These are phyloP conservation scores for Phytophthora capsici DNA, from an alignment of 352 stramenopile genomes.

Conservation along the genomic window DNA sequence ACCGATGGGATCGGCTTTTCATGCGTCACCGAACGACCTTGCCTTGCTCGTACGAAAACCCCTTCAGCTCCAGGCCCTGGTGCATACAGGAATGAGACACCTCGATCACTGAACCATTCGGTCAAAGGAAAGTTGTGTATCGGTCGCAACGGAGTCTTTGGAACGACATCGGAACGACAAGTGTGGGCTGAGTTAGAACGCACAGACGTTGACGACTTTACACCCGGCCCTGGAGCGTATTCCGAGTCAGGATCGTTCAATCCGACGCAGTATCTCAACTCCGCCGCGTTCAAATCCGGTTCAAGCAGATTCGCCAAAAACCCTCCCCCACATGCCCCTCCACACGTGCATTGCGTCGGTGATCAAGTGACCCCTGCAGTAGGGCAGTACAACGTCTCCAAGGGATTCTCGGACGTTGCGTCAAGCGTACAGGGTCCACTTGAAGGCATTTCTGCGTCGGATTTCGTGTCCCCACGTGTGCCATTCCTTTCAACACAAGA, in stretches of 20 bases:
- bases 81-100: slow-evolving; percentile 69
- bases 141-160: slow-evolving; percentile 74
- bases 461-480: slow-evolving; percentile 29
- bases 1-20: slow-evolving; percentile 72
- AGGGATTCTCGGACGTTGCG: slow-evolving; percentile 23
- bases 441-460: slow-evolving; percentile 8
- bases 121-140: slow-evolving; percentile 58
- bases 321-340: slow-evolving; percentile 47
- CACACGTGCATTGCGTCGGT: slow-evolving; percentile 61
- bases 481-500: slow-evolving; percentile 57
- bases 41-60: slow-evolving; percentile 51
- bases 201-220: slow-evolving; percentile 52
- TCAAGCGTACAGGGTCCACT: not conserved
- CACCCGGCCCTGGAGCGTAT: slow-evolving; percentile 70
- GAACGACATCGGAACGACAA: slow-evolving; percentile 75
- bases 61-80: slow-evolving; percentile 52
- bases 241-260: slow-evolving; percentile 42
- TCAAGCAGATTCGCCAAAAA: slow-evolving; percentile 58
- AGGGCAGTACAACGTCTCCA: slow-evolving; percentile 59
- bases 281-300: slow-evolving; percentile 65
- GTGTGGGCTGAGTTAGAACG: slow-evolving; percentile 68
- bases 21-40: slow-evolving; percentile 67
- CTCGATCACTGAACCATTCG: slow-evolving; percentile 58
- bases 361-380: slow-evolving; percentile 49
- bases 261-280: slow-evolving; percentile 44